These are phyloP conservation scores for Rhizopogon vesiculosus DNA, from an alignment of 768 basidiomycete genomes.

Conservation along the genomic window DNA sequence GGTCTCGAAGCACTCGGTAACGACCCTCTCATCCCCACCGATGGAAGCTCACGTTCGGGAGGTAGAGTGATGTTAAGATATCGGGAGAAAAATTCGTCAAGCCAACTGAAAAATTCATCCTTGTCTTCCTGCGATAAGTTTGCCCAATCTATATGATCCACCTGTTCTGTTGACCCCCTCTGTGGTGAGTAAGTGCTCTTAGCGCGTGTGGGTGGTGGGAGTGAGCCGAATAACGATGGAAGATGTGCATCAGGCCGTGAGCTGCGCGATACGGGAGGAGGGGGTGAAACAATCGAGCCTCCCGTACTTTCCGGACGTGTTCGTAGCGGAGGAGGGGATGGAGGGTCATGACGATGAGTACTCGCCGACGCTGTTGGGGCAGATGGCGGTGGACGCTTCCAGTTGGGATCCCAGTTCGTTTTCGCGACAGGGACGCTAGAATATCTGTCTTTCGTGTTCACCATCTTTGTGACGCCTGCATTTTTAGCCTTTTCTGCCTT, in stretches of 20 bases:
- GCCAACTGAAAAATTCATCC: slow-evolving; percentile 68
- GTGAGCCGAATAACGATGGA: slow-evolving; percentile 11
- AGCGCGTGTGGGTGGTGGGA: slow-evolving; percentile 21
- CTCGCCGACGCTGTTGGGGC: slow-evolving; percentile 5
- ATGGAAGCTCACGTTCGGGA: slow-evolving; percentile 1
- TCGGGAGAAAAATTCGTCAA: slow-evolving; percentile 75
- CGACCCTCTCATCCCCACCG: background rate
- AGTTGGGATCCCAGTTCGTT: slow-evolving; percentile 58
- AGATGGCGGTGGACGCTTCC: slow-evolving; percentile 44
- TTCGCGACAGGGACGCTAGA: slow-evolving; percentile 54
- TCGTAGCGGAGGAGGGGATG: slow-evolving; percentile 34
- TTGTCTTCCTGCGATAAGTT: slow-evolving; percentile 67
- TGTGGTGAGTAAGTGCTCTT: slow-evolving; percentile 20
- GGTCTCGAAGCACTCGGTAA: background rate
- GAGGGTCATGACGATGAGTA: slow-evolving; percentile 9
- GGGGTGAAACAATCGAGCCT: slow-evolving; percentile 12
- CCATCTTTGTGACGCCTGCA: slow-evolving; percentile 44
- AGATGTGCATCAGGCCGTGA: slow-evolving; percentile 11
- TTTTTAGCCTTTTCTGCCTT: slow-evolving; percentile 62
- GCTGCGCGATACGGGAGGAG: slow-evolving; percentile 12
- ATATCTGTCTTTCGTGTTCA: slow-evolving; percentile 52
- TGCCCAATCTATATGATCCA: slow-evolving; percentile 55
- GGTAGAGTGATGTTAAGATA: slow-evolving; percentile 26
- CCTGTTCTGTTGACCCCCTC: background rate
- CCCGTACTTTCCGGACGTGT: slow-evolving; percentile 11